Base-by-base conservation (phyloP, 2,329 filamentous ascomycete species). In the Myriosclerotinia scirpicola region DNA sequence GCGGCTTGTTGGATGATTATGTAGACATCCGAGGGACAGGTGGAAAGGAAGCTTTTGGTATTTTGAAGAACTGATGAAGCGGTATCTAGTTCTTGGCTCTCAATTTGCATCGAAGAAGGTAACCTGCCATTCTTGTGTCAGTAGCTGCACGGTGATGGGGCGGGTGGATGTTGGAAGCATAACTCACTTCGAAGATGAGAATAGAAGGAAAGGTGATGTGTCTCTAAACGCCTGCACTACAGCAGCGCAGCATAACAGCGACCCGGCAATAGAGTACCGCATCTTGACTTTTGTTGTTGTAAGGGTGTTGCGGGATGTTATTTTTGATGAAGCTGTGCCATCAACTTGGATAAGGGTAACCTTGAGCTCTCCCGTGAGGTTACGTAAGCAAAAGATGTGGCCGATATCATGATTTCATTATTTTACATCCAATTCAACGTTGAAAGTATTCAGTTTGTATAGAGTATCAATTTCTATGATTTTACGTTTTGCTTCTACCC, bases 121-220 rank as follows among this genome's bases (percentile, higher is more conserved):
- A 68, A 67, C 67, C 71, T 73, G 58, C 53, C 38, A 61, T 60
- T n/a, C 30, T 55, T 11, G 7, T 36, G 53, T 66, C 36, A 68
- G 61, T 64, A 15, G 38, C 30, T 64, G 40, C 30, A 14, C 20
- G 30, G 34, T 22, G 15, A 61, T 26, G 26, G 26, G 38, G 22
- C 30, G 53, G 40, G 38, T 42, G n/a, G 34, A 8, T 42, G 52
- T 54, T 63, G 46, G 67, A 58, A 52, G n/a, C 11, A 20, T 26
- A 60, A 69, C 73, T 40, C 72, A 75, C 73, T 67, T 64, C 8
- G 71, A 72, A n/a, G 72, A 94, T 42, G 94, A 97, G 78, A 96
- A 89, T 71, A 97, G 81, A 76, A 97, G 85, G 79, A 97, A 95
- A 22, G 95, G 94, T 65, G 92, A 93, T 2, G 93, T 92, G 79